Evolutionary conservation across 2,329 filamentous ascomycete genomes (phyloP), one percentile per base, ranked within the genome.

Genomic region (Ramichloridium luteum): DNA sequence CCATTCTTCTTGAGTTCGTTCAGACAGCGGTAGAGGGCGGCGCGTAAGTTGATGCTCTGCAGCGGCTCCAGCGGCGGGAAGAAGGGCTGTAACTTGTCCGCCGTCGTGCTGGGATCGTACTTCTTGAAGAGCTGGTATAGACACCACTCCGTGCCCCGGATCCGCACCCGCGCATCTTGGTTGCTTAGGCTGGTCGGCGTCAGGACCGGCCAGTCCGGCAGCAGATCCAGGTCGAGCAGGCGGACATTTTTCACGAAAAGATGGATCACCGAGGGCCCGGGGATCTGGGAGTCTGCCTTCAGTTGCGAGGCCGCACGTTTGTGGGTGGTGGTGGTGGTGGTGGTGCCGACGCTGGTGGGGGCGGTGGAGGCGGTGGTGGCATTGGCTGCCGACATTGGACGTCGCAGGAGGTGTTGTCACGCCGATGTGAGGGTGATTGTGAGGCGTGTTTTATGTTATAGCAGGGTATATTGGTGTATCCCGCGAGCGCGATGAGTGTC

Each of bases 11-110:
- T 96, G 37, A 84, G 65, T 31, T 83, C 77, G 41, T 88, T 81
- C 32, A 98, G 72, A 44, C 70, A 75, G 55, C 84, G 74, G 47
- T 86, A 80, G 6, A 94, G 67, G 6, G 82, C 84, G 17, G 82
- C 76, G 30, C 90, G 82, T 5, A 98, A 70, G 53, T 93, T 93
- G 46, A 92, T 66, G 4, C 86, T 94, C 57, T 94, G 86, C 28
- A 92, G 68, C 22, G 88, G 84, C 47, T 94, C 86, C 43, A 82
- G 68, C 0, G 90, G 83, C 11, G 90, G 90, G 51, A 92, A 96
- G 63, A 88, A 90, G 0, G 84, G 82, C 36, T 78, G 77, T 6
- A 96, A 68, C 68, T 90, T 94, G 61, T 78, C 77, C 40, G 72
- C 70, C 12, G 85, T 72, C 47, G 82, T 79, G 8, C 78, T 71